Percentiles rank a stretch among this genome's conserved stretches.
Conservation (phyloP, 208 protist species). For the Tritrichomonas foetus region DNA sequence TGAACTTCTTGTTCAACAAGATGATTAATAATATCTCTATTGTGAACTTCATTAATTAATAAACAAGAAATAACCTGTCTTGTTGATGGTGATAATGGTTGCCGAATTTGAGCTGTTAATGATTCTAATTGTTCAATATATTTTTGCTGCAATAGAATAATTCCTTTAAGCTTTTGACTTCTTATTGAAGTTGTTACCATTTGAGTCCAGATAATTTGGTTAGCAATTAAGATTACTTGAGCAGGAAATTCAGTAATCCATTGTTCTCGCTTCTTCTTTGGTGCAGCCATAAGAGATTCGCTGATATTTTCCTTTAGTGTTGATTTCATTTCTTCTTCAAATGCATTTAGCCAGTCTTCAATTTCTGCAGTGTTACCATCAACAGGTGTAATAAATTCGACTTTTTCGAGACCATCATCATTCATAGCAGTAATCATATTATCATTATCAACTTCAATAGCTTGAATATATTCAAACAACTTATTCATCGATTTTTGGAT, state of each 20-base stretch:
- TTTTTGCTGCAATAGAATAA: conserved; percentile 44
- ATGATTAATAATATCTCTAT: conserved; percentile 54
- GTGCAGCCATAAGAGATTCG: background rate
- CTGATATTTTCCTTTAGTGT: conserved; percentile 39
- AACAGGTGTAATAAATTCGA: conserved; percentile 47
- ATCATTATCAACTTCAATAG: conserved; percentile 64
- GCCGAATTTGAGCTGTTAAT: conserved; percentile 7
- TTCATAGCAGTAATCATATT: conserved; percentile 66
- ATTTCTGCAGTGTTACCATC: conserved; percentile 67
- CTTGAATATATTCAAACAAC: conserved; percentile 84
- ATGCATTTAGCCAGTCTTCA: conserved; percentile 90
- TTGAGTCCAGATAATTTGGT: conserved; percentile 81
- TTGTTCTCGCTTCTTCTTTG: conserved; percentile 64
- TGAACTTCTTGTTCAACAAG: conserved; percentile 76
- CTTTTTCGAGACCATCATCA: conserved; percentile 53
- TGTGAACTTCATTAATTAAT: conserved; percentile 69
- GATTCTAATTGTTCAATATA: conserved; percentile 50
- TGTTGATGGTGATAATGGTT: background rate
- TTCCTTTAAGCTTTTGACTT: conserved; percentile 36
- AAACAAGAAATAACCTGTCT: conserved; percentile 42
- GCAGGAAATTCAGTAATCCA: conserved; percentile 82
- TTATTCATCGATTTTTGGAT: conserved; percentile 92
- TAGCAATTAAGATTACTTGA: conserved; percentile 77
- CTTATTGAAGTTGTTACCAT: conserved; percentile 74
- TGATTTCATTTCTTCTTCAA: conserved; percentile 65